Evolutionary conservation across 768 basidiomycete species (phyloP), one percentile per base, ranked within the genome.

Genomic region (Pleurotus tuoliensis): DNA sequence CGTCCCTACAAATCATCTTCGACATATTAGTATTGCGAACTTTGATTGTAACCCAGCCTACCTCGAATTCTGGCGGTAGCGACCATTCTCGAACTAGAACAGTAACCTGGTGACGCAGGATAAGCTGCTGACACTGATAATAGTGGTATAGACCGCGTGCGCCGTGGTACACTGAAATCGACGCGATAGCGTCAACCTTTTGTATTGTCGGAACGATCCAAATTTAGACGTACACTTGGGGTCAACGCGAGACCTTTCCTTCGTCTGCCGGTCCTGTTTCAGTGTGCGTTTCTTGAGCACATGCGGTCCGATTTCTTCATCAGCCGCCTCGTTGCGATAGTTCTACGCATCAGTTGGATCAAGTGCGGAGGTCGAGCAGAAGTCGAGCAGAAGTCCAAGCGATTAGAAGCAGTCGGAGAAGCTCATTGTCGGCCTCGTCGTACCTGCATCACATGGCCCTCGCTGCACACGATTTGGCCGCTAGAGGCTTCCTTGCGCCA

Each of bases 391-490:
- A 44, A 22, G 16, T n/a, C 16, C 18, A 8, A 53, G 56, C 11
- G 47, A 40, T 34, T 34, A 34, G 30, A 34, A 34, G 30, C 30
- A 9, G 9, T 9, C 9, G 11, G 30, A 34, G 30, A 34, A 34
- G 30, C 30, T 34, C 30, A 34, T 34, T 34, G 30, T 34, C 2
- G 30, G 30, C 11, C 30, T 34, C 30, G 11, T 52, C 72, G 61
- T 67, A 92, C 93, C 80, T 92, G 90, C 27, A 94, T 80, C 58
- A 96, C 82, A 69, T 97, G 94, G 8, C 94, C 94, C 66, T 97
- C 94, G 61, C 86, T 89, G 69, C 94, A 97, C 1, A 87, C 86
- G 43, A 94, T 81, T 43, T 88, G 76, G 1, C 94, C 94, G 37
- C 86, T 88, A 0, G 85, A 80, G 9, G 84, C 82, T 58, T 93